Evolutionary conservation across 2,329 filamentous ascomycete species (phyloP).

Genomic region (Juglanconis oblonga): DNA sequence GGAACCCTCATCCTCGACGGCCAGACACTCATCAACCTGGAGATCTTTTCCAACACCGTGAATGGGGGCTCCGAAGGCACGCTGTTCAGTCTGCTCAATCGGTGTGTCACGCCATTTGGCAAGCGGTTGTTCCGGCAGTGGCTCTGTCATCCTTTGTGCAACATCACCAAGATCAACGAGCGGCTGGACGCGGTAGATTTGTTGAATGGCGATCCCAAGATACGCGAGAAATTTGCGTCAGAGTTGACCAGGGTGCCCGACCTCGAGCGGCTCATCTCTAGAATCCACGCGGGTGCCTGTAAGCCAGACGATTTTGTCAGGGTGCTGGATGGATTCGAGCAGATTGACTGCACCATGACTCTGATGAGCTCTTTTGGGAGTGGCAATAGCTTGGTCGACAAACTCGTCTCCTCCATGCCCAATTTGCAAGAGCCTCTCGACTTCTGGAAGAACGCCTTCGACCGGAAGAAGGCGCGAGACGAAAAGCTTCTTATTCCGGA

Average conservation of each 20-base stretch:
- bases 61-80: conserved; percentile 85
- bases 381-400: conserved; percentile 80
- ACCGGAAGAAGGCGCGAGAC: conserved; percentile 74
- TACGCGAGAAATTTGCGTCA: conserved; percentile 84
- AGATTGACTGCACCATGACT: conserved; percentile 91
- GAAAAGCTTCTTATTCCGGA: conserved; percentile 82
- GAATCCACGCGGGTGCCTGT: conserved; percentile 89
- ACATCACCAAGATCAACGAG: conserved; percentile 85
- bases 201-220: conserved; percentile 75
- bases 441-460: conserved; percentile 91
- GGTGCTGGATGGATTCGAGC: conserved; percentile 93
- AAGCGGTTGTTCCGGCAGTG: conserved; percentile 95
- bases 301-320: conserved; percentile 88
- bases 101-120: conserved; percentile 93
- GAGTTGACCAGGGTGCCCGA: conserved; percentile 92
- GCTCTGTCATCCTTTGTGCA: conserved; percentile 92
- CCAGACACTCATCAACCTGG: conserved; percentile 96
- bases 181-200: conserved; percentile 91
- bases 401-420: conserved; percentile 82
- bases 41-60: conserved; percentile 89
- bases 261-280: conserved; percentile 87
- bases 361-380: conserved; percentile 71
- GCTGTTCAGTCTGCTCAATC: conserved; percentile 84
- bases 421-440: conserved; percentile 70
- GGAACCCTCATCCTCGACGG: conserved; percentile 91